Evolutionary conservation across 2,329 filamentous ascomycete genomes (phyloP).

Genomic region (Ceratocystis diversiconidia): DNA sequence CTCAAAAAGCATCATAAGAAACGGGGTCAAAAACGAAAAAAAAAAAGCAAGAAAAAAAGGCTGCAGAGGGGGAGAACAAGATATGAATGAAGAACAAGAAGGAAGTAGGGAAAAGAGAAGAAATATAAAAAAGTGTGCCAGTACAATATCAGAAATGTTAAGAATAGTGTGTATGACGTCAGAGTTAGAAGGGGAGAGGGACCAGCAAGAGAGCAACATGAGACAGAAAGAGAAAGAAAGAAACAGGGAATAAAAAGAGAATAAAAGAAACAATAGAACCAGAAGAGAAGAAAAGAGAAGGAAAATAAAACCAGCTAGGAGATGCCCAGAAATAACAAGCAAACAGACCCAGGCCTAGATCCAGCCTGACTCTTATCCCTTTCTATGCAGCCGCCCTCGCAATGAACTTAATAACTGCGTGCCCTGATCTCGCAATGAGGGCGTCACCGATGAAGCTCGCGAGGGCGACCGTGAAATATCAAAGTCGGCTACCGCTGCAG

Average conservation of each 20-base stretch:
- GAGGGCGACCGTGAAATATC: background rate
- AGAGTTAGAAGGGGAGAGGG: constrained; percentile 15
- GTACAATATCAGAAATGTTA: constrained; percentile 20
- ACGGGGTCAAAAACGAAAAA: constrained; percentile 17
- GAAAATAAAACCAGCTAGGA: background rate
- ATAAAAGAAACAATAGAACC: background rate
- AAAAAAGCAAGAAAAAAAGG: constrained; percentile 24
- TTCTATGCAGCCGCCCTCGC: constrained; percentile 10
- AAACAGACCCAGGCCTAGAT: background rate
- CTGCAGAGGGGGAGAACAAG: constrained; percentile 19
- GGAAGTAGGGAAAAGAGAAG: constrained; percentile 25
- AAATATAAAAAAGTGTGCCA: constrained; percentile 20
- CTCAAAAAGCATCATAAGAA: background rate
- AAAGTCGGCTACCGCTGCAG: background rate
- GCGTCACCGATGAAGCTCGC: constrained; percentile 5
- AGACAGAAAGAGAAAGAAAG: constrained; percentile 5
- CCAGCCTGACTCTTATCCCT: background rate
- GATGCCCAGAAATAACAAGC: background rate
- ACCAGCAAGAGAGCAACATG: constrained; percentile 22
- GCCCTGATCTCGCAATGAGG: constrained; percentile 10
- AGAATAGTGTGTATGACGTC: background rate
- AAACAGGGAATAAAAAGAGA: background rate
- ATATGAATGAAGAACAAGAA: constrained; percentile 20
- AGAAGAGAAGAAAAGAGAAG: background rate
- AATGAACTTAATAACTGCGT: constrained; percentile 11